A percentile compares a stretch with the other conserved stretches of the same genome.
Conservation (phyloP, 1,139 yeast genomes). For the Lizanozyma gosingica region DNA sequence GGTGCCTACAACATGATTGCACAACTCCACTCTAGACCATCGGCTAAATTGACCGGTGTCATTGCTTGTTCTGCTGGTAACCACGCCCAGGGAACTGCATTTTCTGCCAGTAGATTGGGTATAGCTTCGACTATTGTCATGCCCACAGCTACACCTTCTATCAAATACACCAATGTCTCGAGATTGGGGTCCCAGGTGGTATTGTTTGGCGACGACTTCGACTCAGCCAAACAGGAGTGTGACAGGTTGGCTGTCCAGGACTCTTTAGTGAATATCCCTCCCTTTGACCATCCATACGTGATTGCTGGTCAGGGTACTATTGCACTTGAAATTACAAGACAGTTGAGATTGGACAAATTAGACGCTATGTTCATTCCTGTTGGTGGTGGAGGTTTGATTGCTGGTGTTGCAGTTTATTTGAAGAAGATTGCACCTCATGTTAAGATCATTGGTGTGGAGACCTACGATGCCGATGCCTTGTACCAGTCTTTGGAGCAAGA, state of each 20-base stretch:
- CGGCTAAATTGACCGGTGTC: constrained; percentile 73
- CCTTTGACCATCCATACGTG: constrained; percentile 95
- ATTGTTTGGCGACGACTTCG: constrained; percentile 87
- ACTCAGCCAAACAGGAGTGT: constrained; percentile 86
- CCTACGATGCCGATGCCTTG: constrained; percentile 90
- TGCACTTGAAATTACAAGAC: constrained; percentile 87
- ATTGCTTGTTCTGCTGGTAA: constrained; percentile 98
- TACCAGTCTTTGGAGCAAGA: constrained; percentile 57
- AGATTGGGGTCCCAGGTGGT: constrained; percentile 93
- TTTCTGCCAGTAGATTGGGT: constrained; percentile 70
- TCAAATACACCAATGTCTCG: constrained; percentile 83
- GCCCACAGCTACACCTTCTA: constrained; percentile 97
- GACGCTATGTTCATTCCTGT: constrained; percentile 87
- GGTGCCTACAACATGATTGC: constrained; percentile 98
- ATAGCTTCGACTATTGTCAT: constrained; percentile 94
- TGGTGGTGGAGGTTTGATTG: constrained; percentile 95
- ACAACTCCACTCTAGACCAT: constrained; percentile 50
- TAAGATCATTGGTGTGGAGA: constrained; percentile 91
- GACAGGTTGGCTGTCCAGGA: constrained; percentile 56
- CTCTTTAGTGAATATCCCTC: constrained; percentile 85
- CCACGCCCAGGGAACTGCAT: constrained; percentile 99
- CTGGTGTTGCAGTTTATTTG: constrained; percentile 84
- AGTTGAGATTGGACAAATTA: constrained; percentile 66
- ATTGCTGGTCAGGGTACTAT: constrained; percentile 99
- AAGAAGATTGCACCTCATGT: constrained; percentile 97